A percentile compares a stretch with the other conserved stretches of the same genome.
phyloP scores from a whole-genome alignment of 2,329 filamentous ascomycete genomes.

The Helicocarpus griseus region DNA sequence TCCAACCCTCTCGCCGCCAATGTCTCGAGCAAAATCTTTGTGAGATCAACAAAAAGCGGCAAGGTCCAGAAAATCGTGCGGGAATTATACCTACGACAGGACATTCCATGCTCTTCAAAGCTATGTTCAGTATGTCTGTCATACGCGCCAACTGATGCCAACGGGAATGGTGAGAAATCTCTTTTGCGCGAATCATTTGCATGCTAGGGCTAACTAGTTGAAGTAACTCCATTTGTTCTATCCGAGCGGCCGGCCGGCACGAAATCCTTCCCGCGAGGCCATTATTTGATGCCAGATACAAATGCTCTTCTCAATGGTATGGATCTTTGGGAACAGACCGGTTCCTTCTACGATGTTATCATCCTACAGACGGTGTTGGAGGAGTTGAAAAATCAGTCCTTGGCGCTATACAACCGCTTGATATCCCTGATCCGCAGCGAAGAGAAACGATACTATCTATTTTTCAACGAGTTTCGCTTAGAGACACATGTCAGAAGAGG shows the following conservation, averaged over 20 bases:
- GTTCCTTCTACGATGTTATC: constrained; percentile 92
- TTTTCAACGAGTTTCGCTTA: constrained; percentile 95
- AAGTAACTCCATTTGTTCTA: constrained; percentile 74
- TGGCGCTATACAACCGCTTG: constrained; percentile 90
- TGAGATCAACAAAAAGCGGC: constrained; percentile 86
- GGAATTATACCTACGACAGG: constrained; percentile 89
- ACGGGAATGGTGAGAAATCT: constrained; percentile 55
- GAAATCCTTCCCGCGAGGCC: constrained; percentile 70
- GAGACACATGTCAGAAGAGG: constrained; percentile 78
- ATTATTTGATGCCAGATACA: constrained; percentile 92
- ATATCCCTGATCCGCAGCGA: constrained; percentile 87
- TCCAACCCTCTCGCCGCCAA: constrained; percentile 53
- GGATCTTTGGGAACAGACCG: constrained; percentile 90
- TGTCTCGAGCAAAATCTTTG: constrained; percentile 91
- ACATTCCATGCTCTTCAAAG: constrained; percentile 93
- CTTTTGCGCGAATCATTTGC: too few relatives aligned
- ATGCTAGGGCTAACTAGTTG: not conserved
- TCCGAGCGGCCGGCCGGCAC: constrained; percentile 82
- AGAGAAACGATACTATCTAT: constrained; percentile 95
- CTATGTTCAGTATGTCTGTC: constrained; percentile 69
- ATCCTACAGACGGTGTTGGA: constrained; percentile 93
- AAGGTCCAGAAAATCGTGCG: constrained; percentile 98
- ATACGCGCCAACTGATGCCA: constrained; percentile 67
- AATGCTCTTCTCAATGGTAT: constrained; percentile 93
- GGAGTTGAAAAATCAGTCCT: constrained; percentile 84